These are phyloP conservation scores for Myxozyma nipponensis DNA, from an alignment of 805 yeast genomes.

Conservation along the genomic window DNA sequence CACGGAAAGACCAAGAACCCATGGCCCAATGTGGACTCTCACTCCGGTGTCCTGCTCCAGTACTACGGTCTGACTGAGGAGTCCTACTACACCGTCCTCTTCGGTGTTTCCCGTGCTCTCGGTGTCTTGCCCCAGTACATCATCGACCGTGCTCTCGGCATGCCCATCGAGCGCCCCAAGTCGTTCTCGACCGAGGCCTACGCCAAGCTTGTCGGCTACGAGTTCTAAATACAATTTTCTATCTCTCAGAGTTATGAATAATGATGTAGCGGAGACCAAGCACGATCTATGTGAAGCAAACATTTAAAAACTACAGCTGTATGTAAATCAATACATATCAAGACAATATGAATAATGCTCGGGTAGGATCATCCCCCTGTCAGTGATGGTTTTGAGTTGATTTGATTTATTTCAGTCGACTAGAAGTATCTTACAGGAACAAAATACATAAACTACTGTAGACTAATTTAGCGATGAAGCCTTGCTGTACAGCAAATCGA, in stretches of 20 bases:
- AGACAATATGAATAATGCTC: too few relatives aligned
- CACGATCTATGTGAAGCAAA: too few relatives aligned
- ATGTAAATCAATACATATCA: too few relatives aligned
- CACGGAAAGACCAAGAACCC: constrained; percentile 92
- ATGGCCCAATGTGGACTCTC: constrained; percentile 89
- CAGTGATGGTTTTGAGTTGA: too few relatives aligned
- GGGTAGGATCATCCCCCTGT: too few relatives aligned
- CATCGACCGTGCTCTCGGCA: constrained; percentile 77
- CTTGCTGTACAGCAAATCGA: constrained; percentile 87
- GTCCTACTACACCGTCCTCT: constrained; percentile 78
- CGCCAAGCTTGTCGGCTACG: constrained; percentile 58
- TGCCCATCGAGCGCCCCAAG: constrained; percentile 85
- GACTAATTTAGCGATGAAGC: constrained; percentile 24
- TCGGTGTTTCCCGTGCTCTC: constrained; percentile 82
- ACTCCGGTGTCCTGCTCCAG: constrained; percentile 79
- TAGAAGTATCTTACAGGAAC: neutral
- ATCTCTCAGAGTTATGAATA: too few relatives aligned
- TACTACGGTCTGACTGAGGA: constrained; percentile 81
- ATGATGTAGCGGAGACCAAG: too few relatives aligned
- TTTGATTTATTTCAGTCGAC: too few relatives aligned
- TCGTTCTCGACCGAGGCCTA: constrained; percentile 92
- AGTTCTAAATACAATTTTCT: constrained; percentile 21
- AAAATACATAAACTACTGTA: too few relatives aligned
- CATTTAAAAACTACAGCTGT: too few relatives aligned
- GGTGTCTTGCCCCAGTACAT: constrained; percentile 84